Percentiles rank a stretch among this genome's conserved stretches.
Conservation (phyloP, 2,329 filamentous ascomycete genomes). For the Colletotrichum sp. region DNA sequence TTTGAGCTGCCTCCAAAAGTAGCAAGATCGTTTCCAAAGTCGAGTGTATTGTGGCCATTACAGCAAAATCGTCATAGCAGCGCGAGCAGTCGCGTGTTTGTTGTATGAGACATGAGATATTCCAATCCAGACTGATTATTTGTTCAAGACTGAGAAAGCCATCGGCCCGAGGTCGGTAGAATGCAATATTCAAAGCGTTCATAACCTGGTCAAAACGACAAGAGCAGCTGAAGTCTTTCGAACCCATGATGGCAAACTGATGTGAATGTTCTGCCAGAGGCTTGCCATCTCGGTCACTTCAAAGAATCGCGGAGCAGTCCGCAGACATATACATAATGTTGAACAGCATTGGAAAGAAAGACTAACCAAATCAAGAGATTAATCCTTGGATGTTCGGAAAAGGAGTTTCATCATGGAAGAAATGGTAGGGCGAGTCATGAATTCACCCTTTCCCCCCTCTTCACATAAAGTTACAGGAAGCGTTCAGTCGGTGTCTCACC, state of each 20-base stretch:
- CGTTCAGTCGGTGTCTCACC: neutral
- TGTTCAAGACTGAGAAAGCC: neutral
- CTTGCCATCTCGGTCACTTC: neutral
- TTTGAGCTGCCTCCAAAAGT: neutral
- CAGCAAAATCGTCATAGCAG: neutral
- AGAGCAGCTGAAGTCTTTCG: neutral
- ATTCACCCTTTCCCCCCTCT: neutral
- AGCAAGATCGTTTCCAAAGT: neutral
- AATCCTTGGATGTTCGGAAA: neutral
- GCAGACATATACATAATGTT: neutral
- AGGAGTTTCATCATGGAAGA: neutral
- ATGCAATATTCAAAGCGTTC: neutral
- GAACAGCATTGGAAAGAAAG: neutral
- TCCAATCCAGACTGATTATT: neutral
- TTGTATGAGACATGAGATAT: neutral
- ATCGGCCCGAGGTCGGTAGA: neutral
- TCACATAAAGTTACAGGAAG: neutral
- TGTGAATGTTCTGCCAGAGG: neutral
- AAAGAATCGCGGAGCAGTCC: neutral
- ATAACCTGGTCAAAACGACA: neutral
- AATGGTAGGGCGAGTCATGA: neutral
- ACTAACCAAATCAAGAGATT: neutral
- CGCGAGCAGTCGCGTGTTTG: neutral
- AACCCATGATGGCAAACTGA: neutral
- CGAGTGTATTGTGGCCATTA: neutral